phyloP scores from a whole-genome alignment of 768 basidiomycete genomes.

The Boletellus emodensis region DNA sequence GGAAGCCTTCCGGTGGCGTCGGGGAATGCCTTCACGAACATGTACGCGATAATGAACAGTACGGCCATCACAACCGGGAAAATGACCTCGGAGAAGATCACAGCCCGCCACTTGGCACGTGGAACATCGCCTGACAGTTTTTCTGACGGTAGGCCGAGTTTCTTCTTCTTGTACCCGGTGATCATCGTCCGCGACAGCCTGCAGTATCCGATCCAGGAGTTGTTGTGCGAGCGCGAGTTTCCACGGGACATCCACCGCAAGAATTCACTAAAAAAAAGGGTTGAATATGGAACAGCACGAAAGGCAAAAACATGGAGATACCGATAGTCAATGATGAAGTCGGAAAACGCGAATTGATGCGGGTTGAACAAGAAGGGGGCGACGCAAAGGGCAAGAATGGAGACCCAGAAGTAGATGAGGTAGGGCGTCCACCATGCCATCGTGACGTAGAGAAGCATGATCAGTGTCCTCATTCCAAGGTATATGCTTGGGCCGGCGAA shows the following conservation, averaged over 20 bases:
- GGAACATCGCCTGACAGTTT: conserved; percentile 95
- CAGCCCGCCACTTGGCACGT: conserved; percentile 88
- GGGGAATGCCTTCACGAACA: conserved; percentile 90
- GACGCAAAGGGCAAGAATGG: conserved; percentile 85
- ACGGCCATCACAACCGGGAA: conserved; percentile 84
- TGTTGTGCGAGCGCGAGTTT: conserved; percentile 94
- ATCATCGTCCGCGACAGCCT: conserved; percentile 97
- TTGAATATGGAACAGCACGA: not conserved
- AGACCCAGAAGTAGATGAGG: conserved; percentile 97
- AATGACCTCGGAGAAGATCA: conserved; percentile 82
- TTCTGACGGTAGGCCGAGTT: conserved; percentile 93
- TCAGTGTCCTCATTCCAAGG: conserved; percentile 87
- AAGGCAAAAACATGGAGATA: conserved; percentile 30
- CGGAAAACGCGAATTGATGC: conserved; percentile 97
- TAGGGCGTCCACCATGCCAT: conserved; percentile 88
- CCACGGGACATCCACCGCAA: conserved; percentile 99
- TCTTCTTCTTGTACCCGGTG: conserved; percentile 99
- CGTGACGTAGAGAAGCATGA: conserved; percentile 93
- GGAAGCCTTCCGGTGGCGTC: conserved; percentile 54
- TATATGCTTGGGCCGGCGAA: conserved; percentile 99
- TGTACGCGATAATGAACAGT: conserved; percentile 83
- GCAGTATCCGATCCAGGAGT: conserved; percentile 99
- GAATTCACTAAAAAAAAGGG: conserved; percentile 68
- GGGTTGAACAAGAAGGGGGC: conserved; percentile 99
- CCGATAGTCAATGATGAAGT: conserved; percentile 96